Conservation (phyloP, 2,329 filamentous ascomycete genomes). For the Diaporthe sp. region DNA sequence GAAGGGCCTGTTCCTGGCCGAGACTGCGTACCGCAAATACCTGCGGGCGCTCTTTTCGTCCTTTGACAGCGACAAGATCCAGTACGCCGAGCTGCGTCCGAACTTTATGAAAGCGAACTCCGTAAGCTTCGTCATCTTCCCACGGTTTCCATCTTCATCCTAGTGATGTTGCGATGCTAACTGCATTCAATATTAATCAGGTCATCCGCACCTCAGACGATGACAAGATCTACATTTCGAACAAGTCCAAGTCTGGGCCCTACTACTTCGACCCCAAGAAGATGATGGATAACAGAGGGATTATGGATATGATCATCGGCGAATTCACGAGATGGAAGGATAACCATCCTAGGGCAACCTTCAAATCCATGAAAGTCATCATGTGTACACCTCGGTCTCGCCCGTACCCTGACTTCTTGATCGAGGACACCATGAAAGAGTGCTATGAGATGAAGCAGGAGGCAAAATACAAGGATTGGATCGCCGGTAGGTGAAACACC, state of each 20-base stretch:
- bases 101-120: conserved; percentile 76
- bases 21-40: conserved; percentile 72
- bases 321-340: conserved; percentile 64
- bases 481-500: conserved; percentile 68
- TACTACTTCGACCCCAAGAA: conserved; percentile 53
- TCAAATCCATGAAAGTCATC: conserved; percentile 77
- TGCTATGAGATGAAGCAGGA: conserved; percentile 70
- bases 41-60: conserved; percentile 70
- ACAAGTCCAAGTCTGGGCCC: background rate
- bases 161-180: background rate
- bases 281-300: conserved; percentile 65
- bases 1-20: conserved; percentile 79
- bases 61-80: conserved; percentile 74
- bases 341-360: conserved; percentile 53
- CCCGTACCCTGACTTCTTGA: conserved; percentile 58
- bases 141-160: conserved; percentile 50
- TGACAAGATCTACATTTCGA: background rate
- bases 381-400: conserved; percentile 75
- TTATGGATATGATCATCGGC: conserved; percentile 71
- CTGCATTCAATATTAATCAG: background rate
- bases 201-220: background rate
- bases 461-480: conserved; percentile 64
- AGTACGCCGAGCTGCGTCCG: conserved; percentile 78
- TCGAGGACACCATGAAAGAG: conserved; percentile 68
- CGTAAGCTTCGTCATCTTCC: conserved; percentile 59